These are phyloP conservation scores for Cinnamomum micranthum DNA, from an alignment of 164 flowering plant genomes.

Conservation along the genomic window DNA sequence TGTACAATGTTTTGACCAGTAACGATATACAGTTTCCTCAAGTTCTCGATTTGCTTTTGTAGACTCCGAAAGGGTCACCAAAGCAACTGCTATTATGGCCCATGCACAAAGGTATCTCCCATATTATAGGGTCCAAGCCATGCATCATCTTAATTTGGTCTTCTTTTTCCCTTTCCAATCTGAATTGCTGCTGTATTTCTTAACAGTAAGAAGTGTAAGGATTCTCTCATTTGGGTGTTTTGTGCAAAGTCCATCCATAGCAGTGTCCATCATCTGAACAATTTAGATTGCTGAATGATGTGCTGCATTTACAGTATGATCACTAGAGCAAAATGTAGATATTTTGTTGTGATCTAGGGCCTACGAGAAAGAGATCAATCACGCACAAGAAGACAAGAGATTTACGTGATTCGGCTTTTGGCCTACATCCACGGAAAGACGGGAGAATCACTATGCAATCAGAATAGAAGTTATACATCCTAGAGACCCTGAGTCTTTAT, in stretches of 20 bases:
- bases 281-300: background rate
- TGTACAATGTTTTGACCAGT: background rate
- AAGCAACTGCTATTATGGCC: background rate
- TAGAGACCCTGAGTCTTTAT: no score
- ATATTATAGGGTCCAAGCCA: background rate
- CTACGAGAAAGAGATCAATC: no score
- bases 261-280: background rate
- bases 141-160: background rate
- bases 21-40: background rate
- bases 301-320: no score
- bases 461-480: no score
- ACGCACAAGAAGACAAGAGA: no score
- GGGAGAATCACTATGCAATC: no score
- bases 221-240: background rate
- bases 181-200: background rate
- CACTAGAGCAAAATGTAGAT: no score
- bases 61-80: background rate
- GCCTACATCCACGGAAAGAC: no score
- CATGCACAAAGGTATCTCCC: background rate
- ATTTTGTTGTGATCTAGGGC: no score
- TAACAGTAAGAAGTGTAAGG: background rate
- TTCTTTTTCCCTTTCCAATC: no score
- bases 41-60: background rate
- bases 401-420: no score
- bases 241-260: background rate